Evolutionary conservation across 1,139 yeast species (phyloP), one percentile per base, ranked within the genome.

Genomic region (Lodderomyces orthopsilosis): DNA sequence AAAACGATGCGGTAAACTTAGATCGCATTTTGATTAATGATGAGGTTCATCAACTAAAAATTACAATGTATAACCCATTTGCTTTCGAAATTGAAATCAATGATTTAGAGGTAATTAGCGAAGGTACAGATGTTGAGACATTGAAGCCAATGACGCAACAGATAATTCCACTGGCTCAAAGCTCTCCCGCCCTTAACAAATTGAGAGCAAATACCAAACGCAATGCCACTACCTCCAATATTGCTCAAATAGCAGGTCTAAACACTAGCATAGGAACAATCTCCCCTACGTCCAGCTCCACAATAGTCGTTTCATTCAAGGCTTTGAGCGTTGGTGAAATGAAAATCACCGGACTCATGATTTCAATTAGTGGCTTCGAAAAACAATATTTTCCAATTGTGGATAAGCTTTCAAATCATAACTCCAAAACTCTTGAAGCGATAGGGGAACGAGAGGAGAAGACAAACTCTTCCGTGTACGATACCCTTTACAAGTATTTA

Each of bases 51-150:
- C 81, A 76, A 49, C 63, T 85, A 24, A 62, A 69, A 15, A 66
- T 88, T 1, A 68, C 73, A 2, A 56, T 93, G 8, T 93, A 86
- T 55, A 93, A 93, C 56, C 96, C 96, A 2, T 89, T 81, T 63
- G 77, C 80, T 9, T 89, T 88, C 60, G 89, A 84, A 40, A 63
- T 91, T 9, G 84, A 81, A 37, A 66, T 93, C 3, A 68, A 69
- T 27, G 80, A 79, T 39, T 59, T 88, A 2, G 60, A 65, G 35
- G 62, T 83, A 2, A 67, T 66, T 0, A 60, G 77, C 5, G 66
- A 61, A 15, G 63, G 58, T 1, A 59, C 57, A 6, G 42, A 56
- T 19, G 59, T 69, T 2, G 64, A 67, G 41, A 68, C 74, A 1
- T 41, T 68, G 6, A 53, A 50, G 12, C 44, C 50, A 27, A 42